Evolutionary conservation across 148 eudicot species (phyloP).

Genomic region (Cornus kousa): DNA sequence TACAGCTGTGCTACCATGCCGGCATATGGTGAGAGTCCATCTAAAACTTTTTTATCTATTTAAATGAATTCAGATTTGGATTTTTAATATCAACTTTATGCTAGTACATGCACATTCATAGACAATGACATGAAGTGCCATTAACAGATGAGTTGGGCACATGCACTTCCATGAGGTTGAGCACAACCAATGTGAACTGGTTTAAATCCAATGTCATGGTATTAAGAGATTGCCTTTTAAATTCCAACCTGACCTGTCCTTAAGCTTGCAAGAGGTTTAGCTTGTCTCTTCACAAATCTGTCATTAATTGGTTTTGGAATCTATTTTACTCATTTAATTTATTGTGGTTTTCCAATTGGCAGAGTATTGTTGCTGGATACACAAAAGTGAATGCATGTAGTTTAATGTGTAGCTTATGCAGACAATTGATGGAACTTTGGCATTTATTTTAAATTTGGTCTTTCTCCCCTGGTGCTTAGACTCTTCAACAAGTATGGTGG

Average conservation of each 20-base stretch:
- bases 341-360: not conserved
- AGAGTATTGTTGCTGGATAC: not conserved
- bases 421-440: too few species aligned
- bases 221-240: not conserved
- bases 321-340: not conserved
- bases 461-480: not conserved
- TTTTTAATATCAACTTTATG: not conserved
- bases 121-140: not conserved
- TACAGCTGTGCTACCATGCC: slow-evolving; percentile 80
- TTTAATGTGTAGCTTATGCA: too few species aligned
- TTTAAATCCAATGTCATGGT: too few species aligned
- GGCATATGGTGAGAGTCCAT: slow-evolving; percentile 75
- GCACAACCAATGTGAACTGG: too few species aligned
- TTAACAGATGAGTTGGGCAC: too few species aligned
- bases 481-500: not conserved
- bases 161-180: too few species aligned
- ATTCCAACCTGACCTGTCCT: not conserved
- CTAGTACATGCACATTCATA: not conserved
- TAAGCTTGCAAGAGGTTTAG: not conserved
- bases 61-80: not conserved
- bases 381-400: too few species aligned
- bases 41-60: not conserved
- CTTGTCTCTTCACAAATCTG: not conserved
- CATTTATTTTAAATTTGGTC: not conserved
- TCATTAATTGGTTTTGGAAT: not conserved